Evolutionary conservation across 2,329 filamentous ascomycete species (phyloP).

Genomic region (Dothidotthia symphoricarpi): DNA sequence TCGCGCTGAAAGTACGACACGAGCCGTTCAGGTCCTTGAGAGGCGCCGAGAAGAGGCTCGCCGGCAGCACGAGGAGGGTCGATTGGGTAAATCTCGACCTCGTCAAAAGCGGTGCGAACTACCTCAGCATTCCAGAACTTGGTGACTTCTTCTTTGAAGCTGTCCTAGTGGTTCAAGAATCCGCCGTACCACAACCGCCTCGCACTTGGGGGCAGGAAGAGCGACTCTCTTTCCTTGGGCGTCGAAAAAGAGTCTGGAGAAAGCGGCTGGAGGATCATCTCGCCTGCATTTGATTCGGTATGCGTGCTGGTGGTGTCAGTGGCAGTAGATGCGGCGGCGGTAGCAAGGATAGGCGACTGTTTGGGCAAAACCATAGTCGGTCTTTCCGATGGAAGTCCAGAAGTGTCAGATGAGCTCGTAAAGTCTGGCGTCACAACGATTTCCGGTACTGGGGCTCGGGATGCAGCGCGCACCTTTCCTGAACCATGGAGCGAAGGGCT

Average conservation of each 20-base stretch:
- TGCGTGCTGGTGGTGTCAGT: not conserved
- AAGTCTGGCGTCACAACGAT: too few relatives aligned
- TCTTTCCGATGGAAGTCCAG: too few relatives aligned
- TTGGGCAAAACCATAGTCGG: not conserved
- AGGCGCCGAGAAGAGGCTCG: not conserved
- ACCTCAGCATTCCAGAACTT: conserved; percentile 3
- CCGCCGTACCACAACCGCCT: conserved; percentile 14
- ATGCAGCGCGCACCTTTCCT: too few relatives aligned
- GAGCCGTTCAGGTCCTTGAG: not conserved
- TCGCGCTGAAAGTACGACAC: conserved; percentile 9
- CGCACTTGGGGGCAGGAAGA: not conserved
- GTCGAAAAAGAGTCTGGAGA: not conserved
- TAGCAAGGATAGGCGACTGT: not conserved
- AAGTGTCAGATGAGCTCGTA: too few relatives aligned
- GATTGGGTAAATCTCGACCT: conserved; percentile 4
- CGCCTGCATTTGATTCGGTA: not conserved
- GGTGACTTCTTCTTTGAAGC: conserved; percentile 3
- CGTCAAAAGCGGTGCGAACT: conserved; percentile 3
- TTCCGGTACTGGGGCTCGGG: too few relatives aligned
- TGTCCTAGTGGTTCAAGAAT: conserved; percentile 14
- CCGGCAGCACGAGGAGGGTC: not conserved
- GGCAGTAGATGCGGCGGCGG: not conserved
- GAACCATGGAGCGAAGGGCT: too few relatives aligned
- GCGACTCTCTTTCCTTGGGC: not conserved
- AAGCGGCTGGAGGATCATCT: not conserved